Base-by-base conservation (phyloP, 169 alveolate genomes). In the Eimeria brunetti region DNA sequence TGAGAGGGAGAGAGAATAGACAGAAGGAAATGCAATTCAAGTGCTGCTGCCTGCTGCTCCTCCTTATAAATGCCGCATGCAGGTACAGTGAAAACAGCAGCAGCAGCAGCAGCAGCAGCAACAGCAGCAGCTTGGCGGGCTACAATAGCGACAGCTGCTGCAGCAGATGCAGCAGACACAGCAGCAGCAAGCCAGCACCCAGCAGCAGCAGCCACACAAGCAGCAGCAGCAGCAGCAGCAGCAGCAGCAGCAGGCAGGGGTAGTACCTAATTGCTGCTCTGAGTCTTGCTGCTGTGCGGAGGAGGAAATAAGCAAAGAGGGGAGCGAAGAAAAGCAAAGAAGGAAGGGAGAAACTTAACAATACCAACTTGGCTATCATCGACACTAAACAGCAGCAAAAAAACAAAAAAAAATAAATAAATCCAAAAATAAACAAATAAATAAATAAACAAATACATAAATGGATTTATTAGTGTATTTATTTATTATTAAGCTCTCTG, bases 191-290 rank as follows among this genome's bases (percentile, higher is more conserved):
- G 46, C 3, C 49, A 71, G 44, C 5, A 12, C 20, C 83, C n/a
- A n/a, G n/a, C n/a, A n/a, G n/a, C n/a, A n/a, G n/a, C n/a, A n/a
- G n/a, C 83, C 3, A 18, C 67, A 58, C n/a, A 6, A 58, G 67
- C 67, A 58, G 67, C 27, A 51, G 58, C 58, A 51, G 12, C 38
- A 67, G 78, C 78, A 67, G 78, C 78, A 9, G 78, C 22, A 67
- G 78, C 5, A 30, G 78, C 30, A 7, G 78, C 78, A 67, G n/a
- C n/a, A 30, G 9, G 76, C 76, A 64, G 76, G 9, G 2, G 9
- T 69, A 8, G 6, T 76, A 80, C 89, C 89, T 80, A 71, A 80
- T 80, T 33, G 89, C 89, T 24, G 89, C 89, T 11, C 89, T 58
- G 18, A 80, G 89, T 51, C 27, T 44, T 5, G 36, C 7, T 58